Evolutionary conservation across 805 yeast species (phyloP).

Genomic region (Candida chauliodis): DNA sequence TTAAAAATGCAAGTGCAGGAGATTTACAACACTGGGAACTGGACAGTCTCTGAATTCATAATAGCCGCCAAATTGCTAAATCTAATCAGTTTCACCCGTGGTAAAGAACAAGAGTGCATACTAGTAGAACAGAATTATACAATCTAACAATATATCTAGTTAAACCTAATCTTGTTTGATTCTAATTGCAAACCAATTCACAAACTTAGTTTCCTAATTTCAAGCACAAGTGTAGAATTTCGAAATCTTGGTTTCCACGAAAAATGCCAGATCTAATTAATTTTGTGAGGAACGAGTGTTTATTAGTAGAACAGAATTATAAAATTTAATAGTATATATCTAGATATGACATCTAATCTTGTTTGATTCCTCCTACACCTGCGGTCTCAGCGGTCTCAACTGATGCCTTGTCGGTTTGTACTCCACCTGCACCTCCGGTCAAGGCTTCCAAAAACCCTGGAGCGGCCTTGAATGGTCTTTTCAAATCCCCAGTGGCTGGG

Average conservation of each 20-base stretch:
- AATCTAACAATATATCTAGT: too few species aligned
- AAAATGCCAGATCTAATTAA: constrained; percentile 49
- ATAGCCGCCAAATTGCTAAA: constrained; percentile 54
- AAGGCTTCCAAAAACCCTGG: constrained; percentile 51
- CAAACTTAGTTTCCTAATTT: constrained; percentile 49
- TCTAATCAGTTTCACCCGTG: constrained; percentile 44
- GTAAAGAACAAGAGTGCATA: constrained; percentile 42
- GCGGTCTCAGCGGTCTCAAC: constrained; percentile 80
- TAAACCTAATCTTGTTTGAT: too few species aligned
- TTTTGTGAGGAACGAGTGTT: constrained; percentile 45
- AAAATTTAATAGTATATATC: not conserved
- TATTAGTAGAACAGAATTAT: constrained; percentile 25
- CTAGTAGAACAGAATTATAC: constrained; percentile 22
- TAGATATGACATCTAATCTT: constrained; percentile 71
- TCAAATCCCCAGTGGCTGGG: constrained; percentile 83
- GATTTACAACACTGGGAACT: constrained; percentile 48
- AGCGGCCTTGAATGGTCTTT: constrained; percentile 94
- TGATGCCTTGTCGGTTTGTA: constrained; percentile 83
- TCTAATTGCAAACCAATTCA: constrained; percentile 39
- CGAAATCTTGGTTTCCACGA: constrained; percentile 48
- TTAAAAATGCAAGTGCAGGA: constrained; percentile 53
- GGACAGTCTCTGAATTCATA: constrained; percentile 47
- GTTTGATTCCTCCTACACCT: constrained; percentile 86
- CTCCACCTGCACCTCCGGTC: constrained; percentile 47
- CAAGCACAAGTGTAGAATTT: constrained; percentile 50